These are phyloP conservation scores for Tylopilus orsonianus DNA, from an alignment of 1,284 basidiomycete species.

Conservation along the genomic window DNA sequence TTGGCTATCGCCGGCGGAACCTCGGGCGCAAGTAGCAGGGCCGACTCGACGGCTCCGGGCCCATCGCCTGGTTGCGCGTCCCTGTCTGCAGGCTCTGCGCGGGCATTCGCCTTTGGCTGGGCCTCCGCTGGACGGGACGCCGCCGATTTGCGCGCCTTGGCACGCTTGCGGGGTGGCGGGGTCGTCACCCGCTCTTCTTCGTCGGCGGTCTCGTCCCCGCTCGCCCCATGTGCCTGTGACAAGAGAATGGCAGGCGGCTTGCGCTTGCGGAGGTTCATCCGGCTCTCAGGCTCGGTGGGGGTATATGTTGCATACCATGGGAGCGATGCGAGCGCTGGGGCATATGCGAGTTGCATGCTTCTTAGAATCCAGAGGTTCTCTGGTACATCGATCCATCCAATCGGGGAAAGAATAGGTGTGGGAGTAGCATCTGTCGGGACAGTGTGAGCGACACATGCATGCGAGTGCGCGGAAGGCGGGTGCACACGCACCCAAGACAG, in stretches of 20 bases:
- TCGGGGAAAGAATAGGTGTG: conserved; percentile 35
- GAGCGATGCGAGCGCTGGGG: conserved; percentile 21
- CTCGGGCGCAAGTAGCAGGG: conserved; percentile 26
- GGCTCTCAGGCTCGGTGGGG: conserved; percentile 31
- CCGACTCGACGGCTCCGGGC: neutral
- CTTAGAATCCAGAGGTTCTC: conserved; percentile 37
- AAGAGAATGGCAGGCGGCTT: conserved; percentile 28
- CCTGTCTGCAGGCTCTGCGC: conserved; percentile 4
- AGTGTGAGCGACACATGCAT: too few species aligned
- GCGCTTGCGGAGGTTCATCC: conserved; percentile 35
- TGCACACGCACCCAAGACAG: conserved; percentile 26
- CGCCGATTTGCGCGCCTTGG: conserved; percentile 27
- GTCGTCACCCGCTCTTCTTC: conserved; percentile 29
- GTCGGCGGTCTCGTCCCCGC: conserved; percentile 31
- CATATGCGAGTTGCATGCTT: conserved; percentile 33
- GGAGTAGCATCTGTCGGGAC: conserved; percentile 25
- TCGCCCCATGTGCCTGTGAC: conserved; percentile 13
- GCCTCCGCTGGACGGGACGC: conserved; percentile 12
- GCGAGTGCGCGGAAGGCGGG: neutral
- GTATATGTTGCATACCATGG: conserved; percentile 34
- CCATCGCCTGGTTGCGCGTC: conserved; percentile 6
- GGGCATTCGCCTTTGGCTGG: conserved; percentile 4
- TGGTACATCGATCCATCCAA: conserved; percentile 34
- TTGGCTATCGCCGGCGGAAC: conserved; percentile 7
- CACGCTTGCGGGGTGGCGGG: conserved; percentile 34